phyloP scores from a whole-genome alignment of 345 rosid genomes.

The Anacardium occidentale region DNA sequence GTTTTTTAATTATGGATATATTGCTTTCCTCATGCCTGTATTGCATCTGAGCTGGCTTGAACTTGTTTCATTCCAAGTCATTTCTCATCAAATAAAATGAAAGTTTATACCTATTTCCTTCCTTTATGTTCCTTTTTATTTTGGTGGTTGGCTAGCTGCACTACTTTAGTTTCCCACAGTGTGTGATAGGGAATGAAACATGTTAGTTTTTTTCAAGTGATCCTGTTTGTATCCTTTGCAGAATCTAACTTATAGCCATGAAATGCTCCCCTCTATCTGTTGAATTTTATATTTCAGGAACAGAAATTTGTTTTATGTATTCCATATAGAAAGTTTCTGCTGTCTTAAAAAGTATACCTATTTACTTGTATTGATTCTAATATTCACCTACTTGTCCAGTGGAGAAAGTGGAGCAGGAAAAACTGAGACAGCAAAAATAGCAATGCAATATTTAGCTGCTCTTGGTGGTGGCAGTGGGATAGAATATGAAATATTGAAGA shows the following conservation, averaged over 20 bases:
- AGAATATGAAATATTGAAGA: conserved; percentile 91
- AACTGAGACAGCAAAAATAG: conserved; percentile 99
- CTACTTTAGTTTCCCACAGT: not conserved
- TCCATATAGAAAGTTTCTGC: conserved; percentile 15
- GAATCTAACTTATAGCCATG: not conserved
- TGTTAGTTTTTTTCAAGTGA: not conserved
- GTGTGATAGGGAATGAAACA: not conserved
- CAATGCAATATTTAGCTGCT: conserved; percentile 99
- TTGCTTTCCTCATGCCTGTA: not conserved
- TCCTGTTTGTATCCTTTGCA: not conserved
- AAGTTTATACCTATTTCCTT: not conserved
- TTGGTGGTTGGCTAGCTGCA: not conserved
- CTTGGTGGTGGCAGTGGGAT: conserved; percentile 99
- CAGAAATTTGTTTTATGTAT: not conserved
- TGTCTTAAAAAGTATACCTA: conserved; percentile 5
- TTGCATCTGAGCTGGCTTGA: not conserved
- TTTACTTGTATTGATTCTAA: conserved; percentile 16
- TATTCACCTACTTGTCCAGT: conserved; percentile 48
- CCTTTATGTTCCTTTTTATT: not conserved
- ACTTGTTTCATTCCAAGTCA: not conserved
- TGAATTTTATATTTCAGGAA: not conserved
- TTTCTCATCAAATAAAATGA: not conserved
- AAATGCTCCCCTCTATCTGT: not conserved
- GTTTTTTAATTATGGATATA: not conserved
- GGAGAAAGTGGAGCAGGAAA: conserved; percentile 99